Evolutionary conservation across 2,329 filamentous ascomycete genomes (phyloP), one percentile per base, ranked within the genome.

Genomic region (Fusarium falciforme): DNA sequence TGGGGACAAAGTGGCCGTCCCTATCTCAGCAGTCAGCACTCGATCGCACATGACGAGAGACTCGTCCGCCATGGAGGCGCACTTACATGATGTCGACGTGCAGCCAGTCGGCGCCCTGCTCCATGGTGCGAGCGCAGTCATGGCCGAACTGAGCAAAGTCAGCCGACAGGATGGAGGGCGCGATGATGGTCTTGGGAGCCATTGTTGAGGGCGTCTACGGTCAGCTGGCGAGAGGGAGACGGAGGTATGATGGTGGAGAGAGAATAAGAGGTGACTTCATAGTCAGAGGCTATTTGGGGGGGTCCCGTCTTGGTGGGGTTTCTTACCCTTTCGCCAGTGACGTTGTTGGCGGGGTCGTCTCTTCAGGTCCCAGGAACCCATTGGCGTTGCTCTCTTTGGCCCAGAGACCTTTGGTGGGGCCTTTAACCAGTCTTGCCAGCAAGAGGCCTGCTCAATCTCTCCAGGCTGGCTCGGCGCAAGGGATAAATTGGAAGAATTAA

Each of bases 1-100:
- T 99, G 61, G 96, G 96, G 47, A 99, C 96, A 81, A 99, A 99
- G 83, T 99, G 96, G 66, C 96, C 96, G 83, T 99, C 96, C 96
- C 97, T 95, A 76, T 35, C 6, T 25, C 38, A 25, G 35, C 38
- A 12, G 58, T 74, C 59, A 74, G 66, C 20, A 61, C 20, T 36
- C 44, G 33, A 52, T 64, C 31, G 40, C 22, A 20, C 27, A 35
- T 52, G 36, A n/a, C 29, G 20, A 38, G 66, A 47, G 42, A 55
- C 31, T 10, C 31, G 22, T n/a, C 36, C 9, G 16, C 22, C 47
- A 33, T 44, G 22, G 52, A 61, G 40, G 63, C 42, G 59, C 31
- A 74, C 84, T 73, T 85, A 90, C 90, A 92, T 95, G 82, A 98
- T 98, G 83, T 98, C 96, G 79, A 98, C 93, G 85, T 98, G 94